Percentiles rank a stretch among this genome's conserved stretches.
Evolutionary conservation across 2,329 filamentous ascomycete species (phyloP).

Genomic region (Ophiostoma piceae): DNA sequence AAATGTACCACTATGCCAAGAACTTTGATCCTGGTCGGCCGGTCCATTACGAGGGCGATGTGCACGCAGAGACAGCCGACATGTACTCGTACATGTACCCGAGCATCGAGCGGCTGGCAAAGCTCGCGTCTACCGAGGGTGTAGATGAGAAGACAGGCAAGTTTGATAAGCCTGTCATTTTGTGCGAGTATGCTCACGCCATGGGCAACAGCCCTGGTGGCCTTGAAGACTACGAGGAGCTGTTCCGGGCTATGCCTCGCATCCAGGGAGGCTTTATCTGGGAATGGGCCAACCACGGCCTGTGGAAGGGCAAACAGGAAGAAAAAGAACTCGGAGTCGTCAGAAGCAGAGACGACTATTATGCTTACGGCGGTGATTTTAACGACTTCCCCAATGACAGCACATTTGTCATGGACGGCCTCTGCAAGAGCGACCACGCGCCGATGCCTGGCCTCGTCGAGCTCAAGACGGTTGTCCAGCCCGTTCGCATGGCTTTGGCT

Average conservation of each 20-base stretch:
- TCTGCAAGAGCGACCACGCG: constrained; percentile 48
- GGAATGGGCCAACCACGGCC: constrained; percentile 61
- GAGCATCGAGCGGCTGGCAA: constrained; percentile 46
- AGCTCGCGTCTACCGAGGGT: constrained; percentile 41
- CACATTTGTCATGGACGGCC: constrained; percentile 59
- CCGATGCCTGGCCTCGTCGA: constrained; percentile 54
- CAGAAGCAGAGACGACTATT: constrained; percentile 35
- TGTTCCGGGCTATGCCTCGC: constrained; percentile 55
- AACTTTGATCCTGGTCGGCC: constrained; percentile 52
- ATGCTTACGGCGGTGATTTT: constrained; percentile 59
- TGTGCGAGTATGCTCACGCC: constrained; percentile 56
- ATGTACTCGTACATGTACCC: constrained; percentile 67
- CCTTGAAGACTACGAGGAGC: constrained; percentile 61
- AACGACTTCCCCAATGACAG: constrained; percentile 56
- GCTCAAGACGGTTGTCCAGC: constrained; percentile 54
- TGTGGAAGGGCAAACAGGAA: constrained; percentile 43
- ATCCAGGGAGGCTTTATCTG: constrained; percentile 64
- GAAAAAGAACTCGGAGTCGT: constrained; percentile 32
- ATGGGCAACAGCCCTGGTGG: constrained; percentile 72
- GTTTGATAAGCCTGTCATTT: constrained; percentile 54
- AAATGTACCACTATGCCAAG: constrained; percentile 62
- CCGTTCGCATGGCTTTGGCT: constrained; percentile 42
- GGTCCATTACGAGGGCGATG: constrained; percentile 64
- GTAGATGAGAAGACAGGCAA: constrained; percentile 38
- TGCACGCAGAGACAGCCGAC: constrained; percentile 54